Evolutionary conservation across 2,329 filamentous ascomycete genomes (phyloP).

Genomic region (Alternaria panax): DNA sequence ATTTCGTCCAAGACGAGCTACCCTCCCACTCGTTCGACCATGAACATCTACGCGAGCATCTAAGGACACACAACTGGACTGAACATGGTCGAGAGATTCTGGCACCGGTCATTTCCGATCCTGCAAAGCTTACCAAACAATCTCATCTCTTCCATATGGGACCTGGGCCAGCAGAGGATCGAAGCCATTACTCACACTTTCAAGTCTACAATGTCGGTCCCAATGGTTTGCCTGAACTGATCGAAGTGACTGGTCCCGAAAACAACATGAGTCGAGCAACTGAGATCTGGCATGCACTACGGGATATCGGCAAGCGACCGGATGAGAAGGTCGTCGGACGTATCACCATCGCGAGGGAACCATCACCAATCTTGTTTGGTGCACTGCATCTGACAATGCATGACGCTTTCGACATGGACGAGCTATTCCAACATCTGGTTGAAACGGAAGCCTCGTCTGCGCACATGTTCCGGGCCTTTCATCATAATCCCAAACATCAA

Average conservation of each 20-base stretch:
- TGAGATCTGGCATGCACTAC: slow-evolving; percentile 42
- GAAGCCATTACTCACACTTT: slow-evolving; percentile 57
- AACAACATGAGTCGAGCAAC: slow-evolving; percentile 46
- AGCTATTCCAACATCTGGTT: slow-evolving; percentile 64
- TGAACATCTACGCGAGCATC: slow-evolving; percentile 55
- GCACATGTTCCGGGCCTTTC: slow-evolving; percentile 61
- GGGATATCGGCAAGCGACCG: slow-evolving; percentile 48
- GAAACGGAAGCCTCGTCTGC: slow-evolving; percentile 55
- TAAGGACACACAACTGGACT: slow-evolving; percentile 54
- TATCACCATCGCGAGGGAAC: slow-evolving; percentile 68
- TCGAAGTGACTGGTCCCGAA: slow-evolving; percentile 44
- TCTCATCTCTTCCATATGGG: slow-evolving; percentile 54
- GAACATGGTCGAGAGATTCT: slow-evolving; percentile 53
- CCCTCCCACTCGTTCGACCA: slow-evolving; percentile 52
- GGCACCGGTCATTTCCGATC: slow-evolving; percentile 54
- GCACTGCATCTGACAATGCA: slow-evolving; percentile 66
- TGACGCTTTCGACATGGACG: slow-evolving; percentile 68
- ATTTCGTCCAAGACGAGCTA: slow-evolving; percentile 51
- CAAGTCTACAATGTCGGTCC: slow-evolving; percentile 65
- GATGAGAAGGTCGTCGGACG: slow-evolving; percentile 60
- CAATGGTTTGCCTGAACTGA: slow-evolving; percentile 54
- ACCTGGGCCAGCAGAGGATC: slow-evolving; percentile 53
- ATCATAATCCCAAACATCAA: slow-evolving; percentile 57
- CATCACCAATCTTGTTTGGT: slow-evolving; percentile 66
- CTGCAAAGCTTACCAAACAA: slow-evolving; percentile 53